Base-by-base conservation (phyloP, 2,329 filamentous ascomycete species). In the Neodidymelliopsis sp. region DNA sequence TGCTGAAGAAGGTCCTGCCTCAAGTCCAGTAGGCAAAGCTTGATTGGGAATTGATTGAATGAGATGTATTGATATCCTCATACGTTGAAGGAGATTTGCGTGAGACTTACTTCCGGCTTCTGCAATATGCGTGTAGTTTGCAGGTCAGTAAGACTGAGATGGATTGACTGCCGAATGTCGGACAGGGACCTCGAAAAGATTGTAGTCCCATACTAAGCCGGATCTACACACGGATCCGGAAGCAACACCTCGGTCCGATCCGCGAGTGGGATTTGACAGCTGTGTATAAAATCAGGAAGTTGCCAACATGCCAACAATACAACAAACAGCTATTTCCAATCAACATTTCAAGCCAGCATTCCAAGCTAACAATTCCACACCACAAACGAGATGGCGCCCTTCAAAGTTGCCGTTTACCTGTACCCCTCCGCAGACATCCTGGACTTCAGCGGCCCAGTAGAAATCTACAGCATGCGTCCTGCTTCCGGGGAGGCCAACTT, bases 1-100 rank as follows among this genome's bases (percentile, higher is more conserved):
- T 80, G 1, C 60, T 87, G 45, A 79, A 84, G 50, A 76, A 78
- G 54, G 74, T 81, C 0, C 55, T 83, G n/a, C 62, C 66, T 2
- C 30, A 56, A 16, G 15, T 24, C 10, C 25, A 24, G 22, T 12
- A 27, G 24, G 7, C 7, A n/a, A n/a, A n/a, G n/a, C n/a, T n/a
- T n/a, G n/a, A n/a, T n/a, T n/a, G n/a, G n/a, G n/a, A n/a, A n/a
- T n/a, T n/a, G n/a, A n/a, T n/a, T n/a, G n/a, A n/a, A n/a, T n/a
- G n/a, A n/a, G n/a, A n/a, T n/a, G n/a, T n/a, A n/a, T n/a, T n/a
- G n/a, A n/a, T n/a, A n/a, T n/a, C n/a, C n/a, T n/a, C n/a, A n/a
- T n/a, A n/a, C n/a, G n/a, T n/a, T n/a, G n/a, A n/a, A n/a, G n/a
- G n/a, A n/a, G n/a, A n/a, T n/a, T n/a, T n/a, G n/a, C n/a, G n/a